A percentile compares a stretch with the other conserved stretches of the same genome.
phyloP scores from a whole-genome alignment of 495 filamentous ascomycete genomes.

The Cercophora samala region DNA sequence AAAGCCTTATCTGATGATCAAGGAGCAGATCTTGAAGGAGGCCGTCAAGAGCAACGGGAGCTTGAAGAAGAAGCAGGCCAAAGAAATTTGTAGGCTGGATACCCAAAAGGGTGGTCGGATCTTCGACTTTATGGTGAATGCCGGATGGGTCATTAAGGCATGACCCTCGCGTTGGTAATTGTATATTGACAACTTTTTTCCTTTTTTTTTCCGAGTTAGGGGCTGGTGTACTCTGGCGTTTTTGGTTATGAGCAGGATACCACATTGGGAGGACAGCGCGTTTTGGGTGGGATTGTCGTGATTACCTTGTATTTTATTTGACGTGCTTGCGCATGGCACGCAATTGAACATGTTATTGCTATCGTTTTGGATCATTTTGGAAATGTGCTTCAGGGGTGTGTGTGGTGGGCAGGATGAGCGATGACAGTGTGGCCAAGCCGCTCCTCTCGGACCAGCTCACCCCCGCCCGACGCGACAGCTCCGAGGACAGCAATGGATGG shows the following conservation, averaged over 20 bases:
- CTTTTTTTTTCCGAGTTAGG: background rate
- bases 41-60: constrained; percentile 81
- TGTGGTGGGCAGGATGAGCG: background rate
- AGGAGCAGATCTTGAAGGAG: constrained; percentile 82
- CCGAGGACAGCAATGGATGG: background rate
- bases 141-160: constrained; percentile 84
- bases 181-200: background rate
- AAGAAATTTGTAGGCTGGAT: constrained; percentile 55
- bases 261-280: constrained; percentile 6
- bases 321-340: background rate
- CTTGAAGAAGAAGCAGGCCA: constrained; percentile 86
- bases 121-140: constrained; percentile 91
- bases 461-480: background rate
- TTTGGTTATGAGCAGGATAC: constrained; percentile 15
- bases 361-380: background rate
- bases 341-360: background rate
- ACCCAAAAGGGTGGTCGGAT: constrained; percentile 59
- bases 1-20: constrained; percentile 92
- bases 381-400: background rate
- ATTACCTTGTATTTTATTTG: background rate
- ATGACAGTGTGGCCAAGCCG: background rate
- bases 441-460: background rate
- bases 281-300: background rate
- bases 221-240: background rate
- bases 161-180: constrained; percentile 22